Evolutionary conservation across 192 early-diverging fungal genomes (phyloP).

Genomic region (Phlyctochytrium arcticum): DNA sequence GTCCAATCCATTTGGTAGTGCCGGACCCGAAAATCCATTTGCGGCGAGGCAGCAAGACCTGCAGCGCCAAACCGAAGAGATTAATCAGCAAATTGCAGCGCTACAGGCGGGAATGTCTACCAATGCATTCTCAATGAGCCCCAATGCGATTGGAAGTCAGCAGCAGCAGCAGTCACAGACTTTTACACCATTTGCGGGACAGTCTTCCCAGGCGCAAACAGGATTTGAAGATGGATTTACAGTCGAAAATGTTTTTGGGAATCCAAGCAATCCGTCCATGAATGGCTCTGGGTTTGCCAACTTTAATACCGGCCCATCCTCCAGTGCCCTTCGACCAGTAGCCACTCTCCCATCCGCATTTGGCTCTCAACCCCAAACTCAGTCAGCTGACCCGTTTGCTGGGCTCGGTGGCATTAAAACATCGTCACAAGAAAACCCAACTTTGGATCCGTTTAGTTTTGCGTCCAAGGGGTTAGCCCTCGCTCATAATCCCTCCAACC

Average conservation of each 20-base stretch:
- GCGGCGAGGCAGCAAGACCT: conserved; percentile 10
- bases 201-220: neutral
- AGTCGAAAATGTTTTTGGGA: conserved; percentile 47
- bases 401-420: neutral
- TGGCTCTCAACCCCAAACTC: neutral
- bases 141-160: neutral
- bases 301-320: neutral
- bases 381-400: conserved; percentile 9
- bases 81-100: conserved; percentile 7
- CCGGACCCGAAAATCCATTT: conserved; percentile 17
- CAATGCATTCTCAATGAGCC: neutral
- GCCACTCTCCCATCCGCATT: no score
- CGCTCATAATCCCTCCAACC: no score
- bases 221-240: conserved; percentile 22
- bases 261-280: no score
- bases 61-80: conserved; percentile 21
- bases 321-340: no score
- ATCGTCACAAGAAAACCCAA: conserved; percentile 1
- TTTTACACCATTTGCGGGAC: no score
- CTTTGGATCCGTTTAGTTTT: conserved; percentile 15
- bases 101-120: conserved; percentile 13
- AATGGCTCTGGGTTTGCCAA: conserved; percentile 3
- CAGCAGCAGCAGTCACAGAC: no score
- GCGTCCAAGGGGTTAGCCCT: no score
- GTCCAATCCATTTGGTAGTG: conserved; percentile 16